A percentile compares a stretch with the other conserved stretches of the same genome.
These are phyloP conservation scores for Aureococcus anophagefferens DNA, from an alignment of 108 stramenopile species.

Conservation along the genomic window DNA sequence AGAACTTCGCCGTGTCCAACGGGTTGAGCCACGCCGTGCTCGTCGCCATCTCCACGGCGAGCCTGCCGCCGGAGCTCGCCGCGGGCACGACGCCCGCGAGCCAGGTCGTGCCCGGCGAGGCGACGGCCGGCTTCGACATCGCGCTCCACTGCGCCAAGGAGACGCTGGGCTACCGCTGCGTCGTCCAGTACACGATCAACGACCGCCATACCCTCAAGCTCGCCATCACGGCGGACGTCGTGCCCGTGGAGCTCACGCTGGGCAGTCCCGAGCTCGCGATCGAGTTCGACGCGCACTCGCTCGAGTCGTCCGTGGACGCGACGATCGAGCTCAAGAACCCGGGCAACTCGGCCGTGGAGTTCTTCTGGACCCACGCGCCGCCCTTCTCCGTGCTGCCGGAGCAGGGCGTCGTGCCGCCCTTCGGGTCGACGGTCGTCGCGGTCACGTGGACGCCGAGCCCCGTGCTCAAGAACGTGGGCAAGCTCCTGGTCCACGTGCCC, in stretches of 20 bases:
- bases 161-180: conserved; percentile 1
- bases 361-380: conserved; percentile 13
- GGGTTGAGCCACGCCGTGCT: conserved; percentile 25
- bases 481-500: conserved; percentile 19
- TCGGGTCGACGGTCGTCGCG: conserved; percentile 10
- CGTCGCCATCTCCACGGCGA: conserved; percentile 2
- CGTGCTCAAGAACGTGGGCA: conserved; percentile 8
- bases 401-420: conserved; percentile 17
- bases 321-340: conserved; percentile 28
- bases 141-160: conserved; percentile 9
- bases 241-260: conserved; percentile 26
- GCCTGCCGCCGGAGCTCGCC: conserved; percentile 19
- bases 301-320: conserved; percentile 9
- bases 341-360: conserved; percentile 32
- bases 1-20: conserved; percentile 35
- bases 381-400: conserved; percentile 23
- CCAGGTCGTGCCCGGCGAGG: conserved; percentile 29
- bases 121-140: conserved; percentile 37
- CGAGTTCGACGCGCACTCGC: conserved; percentile 15
- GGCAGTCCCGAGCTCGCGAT: conserved; percentile 7
- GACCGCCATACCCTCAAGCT: conserved; percentile 28
- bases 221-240: conserved; percentile 24
- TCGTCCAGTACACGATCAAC: conserved; percentile 29
- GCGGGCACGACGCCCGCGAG: conserved; percentile 3
- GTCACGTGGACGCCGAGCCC: conserved; percentile 25